phyloP scores from a whole-genome alignment of 2,329 filamentous ascomycete species.

The Raffaelea albimanens region DNA sequence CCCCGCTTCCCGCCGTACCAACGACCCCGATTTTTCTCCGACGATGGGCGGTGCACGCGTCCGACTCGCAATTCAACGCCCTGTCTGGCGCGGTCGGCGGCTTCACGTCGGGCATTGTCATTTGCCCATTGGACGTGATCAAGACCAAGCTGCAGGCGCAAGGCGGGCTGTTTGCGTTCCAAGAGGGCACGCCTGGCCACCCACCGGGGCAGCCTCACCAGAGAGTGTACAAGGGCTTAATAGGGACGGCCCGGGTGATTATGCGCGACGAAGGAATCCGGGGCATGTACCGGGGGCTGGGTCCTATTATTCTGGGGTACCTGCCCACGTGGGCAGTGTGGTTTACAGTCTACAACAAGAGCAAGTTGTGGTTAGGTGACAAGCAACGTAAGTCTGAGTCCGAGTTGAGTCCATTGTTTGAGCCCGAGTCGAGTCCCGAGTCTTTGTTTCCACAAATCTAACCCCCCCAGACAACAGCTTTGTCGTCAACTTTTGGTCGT shows the following conservation, averaged over 20 bases:
- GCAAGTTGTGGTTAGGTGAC: slow-evolving; percentile 63
- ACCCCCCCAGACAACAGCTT: slow-evolving; percentile 56
- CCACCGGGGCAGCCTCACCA: slow-evolving; percentile 26
- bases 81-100: slow-evolving; percentile 82
- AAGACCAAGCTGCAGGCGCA: slow-evolving; percentile 98
- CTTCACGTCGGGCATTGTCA: slow-evolving; percentile 87
- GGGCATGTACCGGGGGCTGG: slow-evolving; percentile 87
- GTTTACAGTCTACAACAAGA: slow-evolving; percentile 90
- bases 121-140: slow-evolving; percentile 95
- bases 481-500: slow-evolving; percentile 77
- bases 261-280: slow-evolving; percentile 80
- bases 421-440: too few relatives aligned
- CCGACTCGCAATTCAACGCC: slow-evolving; percentile 64
- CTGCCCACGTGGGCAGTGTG: slow-evolving; percentile 97
- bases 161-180: slow-evolving; percentile 61
- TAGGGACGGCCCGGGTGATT: slow-evolving; percentile 79
- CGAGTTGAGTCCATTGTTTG: slow-evolving; percentile 2
- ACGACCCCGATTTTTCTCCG: not conserved
- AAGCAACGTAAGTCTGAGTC: slow-evolving; percentile 47
- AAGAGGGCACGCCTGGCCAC: slow-evolving; percentile 19
- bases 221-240: slow-evolving; percentile 71
- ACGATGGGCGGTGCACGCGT: slow-evolving; percentile 45
- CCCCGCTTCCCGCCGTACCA: not conserved
- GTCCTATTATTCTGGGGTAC: slow-evolving; percentile 91
- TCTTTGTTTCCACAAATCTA: too few relatives aligned